A percentile compares a stretch with the other conserved stretches of the same genome.
phyloP scores from a whole-genome alignment of 2,329 filamentous ascomycete species.

The Zymoseptoria ardabiliae region DNA sequence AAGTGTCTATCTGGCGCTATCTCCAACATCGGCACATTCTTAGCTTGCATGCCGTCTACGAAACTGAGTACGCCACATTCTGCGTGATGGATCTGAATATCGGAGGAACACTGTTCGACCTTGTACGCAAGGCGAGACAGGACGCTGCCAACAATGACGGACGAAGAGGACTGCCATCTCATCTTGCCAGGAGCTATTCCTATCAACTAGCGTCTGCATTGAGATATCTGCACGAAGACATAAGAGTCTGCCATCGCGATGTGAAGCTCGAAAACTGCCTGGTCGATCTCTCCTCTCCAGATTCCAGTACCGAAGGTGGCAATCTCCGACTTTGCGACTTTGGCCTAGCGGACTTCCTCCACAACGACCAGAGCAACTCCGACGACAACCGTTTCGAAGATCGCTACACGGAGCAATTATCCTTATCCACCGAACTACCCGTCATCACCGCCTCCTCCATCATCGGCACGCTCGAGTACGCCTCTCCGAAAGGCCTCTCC shows the following conservation, averaged over 20 bases:
- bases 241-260: conserved; percentile 59
- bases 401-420: conserved; percentile 9
- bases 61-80: conserved; percentile 61
- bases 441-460: conserved; percentile 35
- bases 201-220: conserved; percentile 58
- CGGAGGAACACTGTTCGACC: conserved; percentile 58
- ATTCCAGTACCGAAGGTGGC: conserved; percentile 44
- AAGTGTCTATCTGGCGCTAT: conserved; percentile 61
- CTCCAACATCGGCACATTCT: conserved; percentile 56
- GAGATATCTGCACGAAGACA: conserved; percentile 61
- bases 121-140: conserved; percentile 49
- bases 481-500: conserved; percentile 43
- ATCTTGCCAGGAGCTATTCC: conserved; percentile 52
- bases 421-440: conserved; percentile 13
- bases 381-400: conserved; percentile 3
- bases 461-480: conserved; percentile 54
- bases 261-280: conserved; percentile 65
- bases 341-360: conserved; percentile 61
- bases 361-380: conserved; percentile 37
- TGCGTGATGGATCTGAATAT: conserved; percentile 59
- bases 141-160: conserved; percentile 20
- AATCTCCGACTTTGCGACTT: conserved; percentile 60
- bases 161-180: conserved; percentile 38
- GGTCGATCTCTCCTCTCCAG: conserved; percentile 46
- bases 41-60: conserved; percentile 56